Evolutionary conservation across 257 asterid species (phyloP).

Genomic region (Oldenlandia corymbosa): DNA sequence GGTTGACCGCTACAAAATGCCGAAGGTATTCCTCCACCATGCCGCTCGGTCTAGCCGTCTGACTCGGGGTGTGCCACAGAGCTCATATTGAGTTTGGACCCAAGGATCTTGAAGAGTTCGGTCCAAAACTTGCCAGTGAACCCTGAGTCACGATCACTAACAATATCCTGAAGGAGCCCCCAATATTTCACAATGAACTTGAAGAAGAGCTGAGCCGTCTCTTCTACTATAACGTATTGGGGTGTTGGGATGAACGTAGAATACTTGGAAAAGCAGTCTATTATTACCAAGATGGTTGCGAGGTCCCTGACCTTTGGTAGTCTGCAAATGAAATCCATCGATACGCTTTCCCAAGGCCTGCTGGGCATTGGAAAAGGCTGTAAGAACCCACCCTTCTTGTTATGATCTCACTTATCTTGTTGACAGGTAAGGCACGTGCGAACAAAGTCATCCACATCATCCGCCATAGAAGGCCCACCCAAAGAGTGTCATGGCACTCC

Average conservation of each 20-base stretch:
- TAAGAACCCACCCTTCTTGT: too few relatives aligned
- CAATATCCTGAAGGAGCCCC: not conserved
- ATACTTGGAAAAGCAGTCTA: not conserved
- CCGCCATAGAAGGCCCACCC: too few relatives aligned
- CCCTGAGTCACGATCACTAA: not conserved
- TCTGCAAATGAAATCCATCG: too few relatives aligned
- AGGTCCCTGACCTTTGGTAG: too few relatives aligned
- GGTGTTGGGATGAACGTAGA: not conserved
- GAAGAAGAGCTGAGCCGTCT: not conserved
- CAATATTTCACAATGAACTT: not conserved
- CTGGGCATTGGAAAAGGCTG: too few relatives aligned
- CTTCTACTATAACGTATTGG: not conserved
- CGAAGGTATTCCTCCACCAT: too few relatives aligned
- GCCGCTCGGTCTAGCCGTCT: too few relatives aligned
- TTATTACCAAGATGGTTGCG: not conserved
- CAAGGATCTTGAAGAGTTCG: slow-evolving; percentile 1
- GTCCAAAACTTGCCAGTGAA: not conserved
- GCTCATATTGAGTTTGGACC: not conserved
- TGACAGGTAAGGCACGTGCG: too few relatives aligned
- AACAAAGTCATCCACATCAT: too few relatives aligned
- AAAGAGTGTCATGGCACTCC: not conserved
- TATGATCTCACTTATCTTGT: too few relatives aligned
- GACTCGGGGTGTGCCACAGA: not conserved
- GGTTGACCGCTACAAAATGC: too few relatives aligned
- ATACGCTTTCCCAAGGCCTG: too few relatives aligned